Evolutionary conservation across 495 filamentous ascomycete species (phyloP).

Genomic region (Talaromyces borbonicus): DNA sequence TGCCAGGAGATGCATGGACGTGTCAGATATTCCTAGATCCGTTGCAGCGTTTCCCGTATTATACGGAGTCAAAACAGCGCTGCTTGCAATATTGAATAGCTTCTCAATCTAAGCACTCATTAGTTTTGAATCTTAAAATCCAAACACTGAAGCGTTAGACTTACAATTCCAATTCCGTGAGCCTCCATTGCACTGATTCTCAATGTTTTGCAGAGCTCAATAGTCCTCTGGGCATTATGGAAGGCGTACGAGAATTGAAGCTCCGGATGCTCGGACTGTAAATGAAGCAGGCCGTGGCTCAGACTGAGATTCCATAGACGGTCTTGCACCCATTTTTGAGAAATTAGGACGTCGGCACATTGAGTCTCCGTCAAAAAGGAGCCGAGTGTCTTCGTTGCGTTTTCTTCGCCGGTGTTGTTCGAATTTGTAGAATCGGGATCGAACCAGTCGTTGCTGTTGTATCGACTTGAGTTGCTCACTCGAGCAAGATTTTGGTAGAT

Average conservation of each 20-base stretch:
- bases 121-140: background rate
- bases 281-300: slow-evolving; percentile 43
- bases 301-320: slow-evolving; percentile 65
- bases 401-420: slow-evolving; percentile 40
- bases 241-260: slow-evolving; percentile 63
- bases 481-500: slow-evolving; percentile 26
- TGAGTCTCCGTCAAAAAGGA: slow-evolving; percentile 59
- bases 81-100: slow-evolving; percentile 31
- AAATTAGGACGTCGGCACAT: slow-evolving; percentile 57
- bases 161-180: slow-evolving; percentile 61
- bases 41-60: background rate
- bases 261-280: slow-evolving; percentile 40
- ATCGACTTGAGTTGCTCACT: slow-evolving; percentile 23
- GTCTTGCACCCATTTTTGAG: slow-evolving; percentile 78
- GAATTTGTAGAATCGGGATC: slow-evolving; percentile 50
- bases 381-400: slow-evolving; percentile 32
- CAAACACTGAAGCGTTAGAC: slow-evolving; percentile 16
- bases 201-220: slow-evolving; percentile 53
- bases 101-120: slow-evolving; percentile 29
- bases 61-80: slow-evolving; percentile 16
- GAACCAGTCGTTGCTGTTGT: slow-evolving; percentile 56
- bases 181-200: slow-evolving; percentile 57
- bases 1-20: slow-evolving; percentile 11
- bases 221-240: slow-evolving; percentile 56
- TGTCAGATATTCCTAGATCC: slow-evolving; percentile 14